Conservation (phyloP, 2,329 filamentous ascomycete genomes). For the Diaporthe aspalathi region DNA sequence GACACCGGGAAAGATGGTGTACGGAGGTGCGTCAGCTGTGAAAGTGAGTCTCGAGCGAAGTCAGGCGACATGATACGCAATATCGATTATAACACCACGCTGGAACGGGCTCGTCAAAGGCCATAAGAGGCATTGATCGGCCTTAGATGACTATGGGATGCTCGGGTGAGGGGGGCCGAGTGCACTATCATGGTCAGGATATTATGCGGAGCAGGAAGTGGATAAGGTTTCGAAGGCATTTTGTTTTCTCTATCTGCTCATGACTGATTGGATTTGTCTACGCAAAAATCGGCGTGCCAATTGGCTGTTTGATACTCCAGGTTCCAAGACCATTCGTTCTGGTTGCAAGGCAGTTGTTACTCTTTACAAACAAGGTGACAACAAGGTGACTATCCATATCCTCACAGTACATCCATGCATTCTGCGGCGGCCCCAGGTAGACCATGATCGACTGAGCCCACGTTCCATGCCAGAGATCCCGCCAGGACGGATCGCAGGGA, state of each 20-base stretch:
- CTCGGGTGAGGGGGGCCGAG: not conserved
- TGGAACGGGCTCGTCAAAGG: not conserved
- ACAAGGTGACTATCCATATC: not conserved
- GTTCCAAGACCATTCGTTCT: conserved; percentile 25
- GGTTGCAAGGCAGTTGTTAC: conserved; percentile 1
- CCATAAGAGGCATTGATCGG: conserved; percentile 1
- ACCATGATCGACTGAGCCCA: not conserved
- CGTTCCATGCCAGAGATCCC: conserved; percentile 4
- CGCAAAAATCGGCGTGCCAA: conserved; percentile 18
- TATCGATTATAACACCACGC: not conserved
- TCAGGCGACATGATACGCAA: not conserved
- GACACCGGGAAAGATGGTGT: not conserved
- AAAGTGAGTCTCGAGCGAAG: not conserved
- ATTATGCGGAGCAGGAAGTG: not conserved
- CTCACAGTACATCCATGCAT: not conserved
- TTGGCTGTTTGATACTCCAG: conserved; percentile 27
- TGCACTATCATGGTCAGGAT: conserved; percentile 29
- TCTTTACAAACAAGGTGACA: no score
- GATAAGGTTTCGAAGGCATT: not conserved
- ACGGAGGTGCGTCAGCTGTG: not conserved
- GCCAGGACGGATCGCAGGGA: conserved; percentile 11
- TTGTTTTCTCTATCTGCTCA: conserved; percentile 15
- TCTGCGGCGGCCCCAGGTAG: not conserved
- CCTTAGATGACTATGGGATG: not conserved
- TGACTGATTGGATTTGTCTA: conserved; percentile 8